These are phyloP conservation scores for Phylloporus arenicola DNA, from an alignment of 768 basidiomycete genomes.

Conservation along the genomic window DNA sequence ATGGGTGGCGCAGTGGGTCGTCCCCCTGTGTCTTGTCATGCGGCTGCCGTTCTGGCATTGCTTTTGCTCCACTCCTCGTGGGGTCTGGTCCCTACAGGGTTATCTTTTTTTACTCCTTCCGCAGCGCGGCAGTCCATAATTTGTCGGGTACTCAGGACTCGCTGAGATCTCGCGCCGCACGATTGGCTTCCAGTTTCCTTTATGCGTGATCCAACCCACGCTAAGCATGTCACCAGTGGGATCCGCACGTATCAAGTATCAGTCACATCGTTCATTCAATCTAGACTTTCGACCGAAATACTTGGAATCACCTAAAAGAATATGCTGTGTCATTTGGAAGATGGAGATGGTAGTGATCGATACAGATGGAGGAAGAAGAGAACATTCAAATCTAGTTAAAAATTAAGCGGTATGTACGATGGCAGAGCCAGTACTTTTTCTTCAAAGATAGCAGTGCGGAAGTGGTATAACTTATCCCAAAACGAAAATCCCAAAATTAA, in stretches of 20 bases:
- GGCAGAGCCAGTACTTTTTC: conserved; percentile 22
- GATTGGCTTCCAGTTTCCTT: conserved; percentile 6
- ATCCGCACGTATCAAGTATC: conserved; percentile 6
- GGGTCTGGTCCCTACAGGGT: conserved; percentile 2
- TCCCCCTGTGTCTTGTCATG: neutral
- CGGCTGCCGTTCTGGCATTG: neutral
- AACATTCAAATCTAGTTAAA: conserved; percentile 5
- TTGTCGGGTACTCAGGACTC: conserved; percentile 13
- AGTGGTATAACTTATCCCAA: conserved; percentile 27
- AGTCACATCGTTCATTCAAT: conserved; percentile 10
- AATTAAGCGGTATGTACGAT: conserved; percentile 13
- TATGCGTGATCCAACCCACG: neutral
- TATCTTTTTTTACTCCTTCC: conserved; percentile 3
- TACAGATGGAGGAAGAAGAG: conserved; percentile 9
- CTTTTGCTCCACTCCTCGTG: conserved; percentile 18
- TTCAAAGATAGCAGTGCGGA: conserved; percentile 5
- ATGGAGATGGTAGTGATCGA: conserved; percentile 11
- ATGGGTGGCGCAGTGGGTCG: neutral
- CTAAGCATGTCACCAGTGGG: neutral
- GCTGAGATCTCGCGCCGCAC: conserved; percentile 23
- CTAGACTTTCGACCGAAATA: conserved; percentile 7
- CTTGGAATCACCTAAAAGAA: neutral
- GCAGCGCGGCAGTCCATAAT: conserved; percentile 5
- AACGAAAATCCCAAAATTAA: conserved; percentile 19
- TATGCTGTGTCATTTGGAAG: conserved; percentile 3